These are phyloP conservation scores for Angomonas ambiguus DNA, from an alignment of 208 protist species.

Conservation along the genomic window DNA sequence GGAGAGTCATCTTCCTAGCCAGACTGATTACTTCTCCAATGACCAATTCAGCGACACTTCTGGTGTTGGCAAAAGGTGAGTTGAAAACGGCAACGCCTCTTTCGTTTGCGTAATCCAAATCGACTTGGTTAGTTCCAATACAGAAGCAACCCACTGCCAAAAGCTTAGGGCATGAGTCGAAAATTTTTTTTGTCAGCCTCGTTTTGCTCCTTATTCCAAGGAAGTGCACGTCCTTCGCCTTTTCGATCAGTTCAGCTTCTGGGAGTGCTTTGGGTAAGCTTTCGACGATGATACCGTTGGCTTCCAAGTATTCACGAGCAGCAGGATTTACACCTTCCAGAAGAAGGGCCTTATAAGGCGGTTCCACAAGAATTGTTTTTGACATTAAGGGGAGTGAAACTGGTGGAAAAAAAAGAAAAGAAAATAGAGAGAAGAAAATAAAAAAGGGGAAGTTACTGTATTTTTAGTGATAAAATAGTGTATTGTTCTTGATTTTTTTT, in stretches of 20 bases:
- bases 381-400: not conserved
- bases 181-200: slow-evolving; percentile 61
- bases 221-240: slow-evolving; percentile 82
- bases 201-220: slow-evolving; percentile 93
- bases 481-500: too few relatives aligned
- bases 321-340: slow-evolving; percentile 81
- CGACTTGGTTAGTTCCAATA: slow-evolving; percentile 94
- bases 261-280: slow-evolving; percentile 43
- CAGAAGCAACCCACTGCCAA: slow-evolving; percentile 93
- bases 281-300: slow-evolving; percentile 82
- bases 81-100: slow-evolving; percentile 92
- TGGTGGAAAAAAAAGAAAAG: slow-evolving; percentile 1
- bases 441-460: not conserved
- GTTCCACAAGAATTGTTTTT: slow-evolving; percentile 29
- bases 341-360: slow-evolving; percentile 62
- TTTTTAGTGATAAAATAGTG: too few relatives aligned
- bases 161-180: slow-evolving; percentile 72
- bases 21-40: slow-evolving; percentile 90
- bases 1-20: slow-evolving; percentile 80
- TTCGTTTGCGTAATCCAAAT: slow-evolving; percentile 70
- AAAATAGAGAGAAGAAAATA: not conserved
- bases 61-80: slow-evolving; percentile 93
- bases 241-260: slow-evolving; percentile 68
- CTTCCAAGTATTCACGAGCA: slow-evolving; percentile 73
- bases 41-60: slow-evolving; percentile 92